Percentiles rank a stretch among this genome's conserved stretches.
Conservation (phyloP, 495 filamentous ascomycete species). For the Hypoxylon lienhwacheense region DNA sequence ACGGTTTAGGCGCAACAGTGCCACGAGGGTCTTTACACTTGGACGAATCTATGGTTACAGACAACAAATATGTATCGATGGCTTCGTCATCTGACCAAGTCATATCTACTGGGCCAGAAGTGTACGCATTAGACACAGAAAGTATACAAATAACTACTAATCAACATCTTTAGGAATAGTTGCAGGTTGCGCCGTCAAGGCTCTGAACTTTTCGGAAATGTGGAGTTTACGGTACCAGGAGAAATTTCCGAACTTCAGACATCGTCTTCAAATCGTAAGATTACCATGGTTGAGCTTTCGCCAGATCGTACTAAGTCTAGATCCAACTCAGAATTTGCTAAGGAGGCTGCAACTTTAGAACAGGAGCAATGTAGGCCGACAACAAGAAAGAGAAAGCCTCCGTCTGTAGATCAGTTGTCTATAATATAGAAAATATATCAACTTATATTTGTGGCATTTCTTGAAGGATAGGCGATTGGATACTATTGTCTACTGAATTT, state of each 20-base stretch:
- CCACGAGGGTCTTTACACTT: constrained; percentile 3
- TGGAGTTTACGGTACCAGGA: constrained; percentile 27
- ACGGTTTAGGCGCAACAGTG: background rate
- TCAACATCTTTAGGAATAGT: constrained; percentile 4
- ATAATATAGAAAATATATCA: no score
- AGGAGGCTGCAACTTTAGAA: background rate
- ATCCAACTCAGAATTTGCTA: background rate
- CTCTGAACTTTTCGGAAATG: constrained; percentile 29
- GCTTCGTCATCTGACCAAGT: background rate
- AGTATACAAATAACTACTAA: background rate
- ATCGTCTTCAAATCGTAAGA: constrained; percentile 29
- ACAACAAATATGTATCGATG: background rate
- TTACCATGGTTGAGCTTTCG: constrained; percentile 30
- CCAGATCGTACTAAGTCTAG: background rate
- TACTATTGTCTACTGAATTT: no score
- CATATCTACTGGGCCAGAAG: constrained; percentile 1
- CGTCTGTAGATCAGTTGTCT: no score
- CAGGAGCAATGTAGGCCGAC: background rate
- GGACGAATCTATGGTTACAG: background rate
- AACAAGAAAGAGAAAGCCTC: no score
- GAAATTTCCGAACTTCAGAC: constrained; percentile 9
- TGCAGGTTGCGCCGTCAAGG: constrained; percentile 1
- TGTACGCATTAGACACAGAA: background rate
- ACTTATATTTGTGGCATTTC: no score
- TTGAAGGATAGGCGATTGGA: no score